Percentiles rank a stretch among this genome's conserved stretches.
Conservation (phyloP, 164 flowering plant species). For the Kingdonia uniflora region DNA sequence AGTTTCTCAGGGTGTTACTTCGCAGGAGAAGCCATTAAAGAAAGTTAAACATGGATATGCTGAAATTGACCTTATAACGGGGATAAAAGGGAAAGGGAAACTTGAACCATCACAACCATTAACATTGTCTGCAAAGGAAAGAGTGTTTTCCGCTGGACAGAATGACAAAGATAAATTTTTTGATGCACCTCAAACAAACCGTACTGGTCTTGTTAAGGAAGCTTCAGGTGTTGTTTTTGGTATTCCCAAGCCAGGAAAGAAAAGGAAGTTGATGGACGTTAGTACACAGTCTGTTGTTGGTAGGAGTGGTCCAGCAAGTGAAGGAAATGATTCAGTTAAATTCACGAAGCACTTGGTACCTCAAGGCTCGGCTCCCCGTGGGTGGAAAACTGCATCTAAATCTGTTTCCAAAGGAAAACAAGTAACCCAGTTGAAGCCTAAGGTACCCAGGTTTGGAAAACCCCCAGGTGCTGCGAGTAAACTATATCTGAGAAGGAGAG, state of each 20-base stretch:
- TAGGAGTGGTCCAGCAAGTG: constrained; percentile 19
- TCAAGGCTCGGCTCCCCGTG: constrained; percentile 53
- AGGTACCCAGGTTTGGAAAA: constrained; percentile 38
- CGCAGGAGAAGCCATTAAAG: constrained; percentile 60
- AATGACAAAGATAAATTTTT: constrained; percentile 33
- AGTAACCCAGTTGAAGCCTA: constrained; percentile 37
- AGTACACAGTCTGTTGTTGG: constrained; percentile 80
- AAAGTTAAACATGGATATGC: constrained; percentile 20
- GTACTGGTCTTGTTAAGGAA: constrained; percentile 64
- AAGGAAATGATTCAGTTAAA: constrained; percentile 41
- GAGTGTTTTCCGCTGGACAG: constrained; percentile 56
- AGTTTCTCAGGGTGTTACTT: constrained; percentile 52
- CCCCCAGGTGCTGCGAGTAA: constrained; percentile 25
- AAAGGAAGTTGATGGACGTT: constrained; percentile 93
- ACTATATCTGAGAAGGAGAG: constrained; percentile 30
- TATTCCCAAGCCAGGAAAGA: constrained; percentile 94
- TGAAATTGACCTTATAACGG: constrained; percentile 19
- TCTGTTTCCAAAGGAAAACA: constrained; percentile 50
- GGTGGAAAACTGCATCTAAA: constrained; percentile 41
- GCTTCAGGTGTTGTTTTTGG: constrained; percentile 80
- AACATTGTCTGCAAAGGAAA: constrained; percentile 45
- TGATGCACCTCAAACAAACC: constrained; percentile 32
- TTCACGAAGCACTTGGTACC: constrained; percentile 46
- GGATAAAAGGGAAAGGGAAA: constrained; percentile 31
- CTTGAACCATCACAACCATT: constrained; percentile 30